Percentiles rank a stretch among this genome's conserved stretches.
Conservation (phyloP, 1,284 basidiomycete genomes). For the Naganishia sp. region DNA sequence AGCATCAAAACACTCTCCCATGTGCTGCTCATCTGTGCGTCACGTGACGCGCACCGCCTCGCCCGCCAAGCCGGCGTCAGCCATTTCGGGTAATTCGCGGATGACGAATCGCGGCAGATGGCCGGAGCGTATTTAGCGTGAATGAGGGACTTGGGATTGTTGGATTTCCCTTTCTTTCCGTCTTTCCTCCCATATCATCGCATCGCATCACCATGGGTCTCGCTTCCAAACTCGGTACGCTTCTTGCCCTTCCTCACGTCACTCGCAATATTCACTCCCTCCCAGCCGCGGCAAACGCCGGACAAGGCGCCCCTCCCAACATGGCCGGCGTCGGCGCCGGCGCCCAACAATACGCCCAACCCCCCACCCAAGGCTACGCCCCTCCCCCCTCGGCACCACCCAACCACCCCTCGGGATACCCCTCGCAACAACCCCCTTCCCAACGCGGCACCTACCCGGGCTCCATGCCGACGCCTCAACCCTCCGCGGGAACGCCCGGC, state of each 20-base stretch:
- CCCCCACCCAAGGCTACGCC: conserved; percentile 34
- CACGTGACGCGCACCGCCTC: not conserved
- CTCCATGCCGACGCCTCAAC: not conserved
- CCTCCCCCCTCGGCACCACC: conserved; percentile 21
- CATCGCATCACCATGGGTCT: conserved; percentile 30
- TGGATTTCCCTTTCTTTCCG: not conserved
- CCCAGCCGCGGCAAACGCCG: conserved; percentile 24
- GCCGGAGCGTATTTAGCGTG: not conserved
- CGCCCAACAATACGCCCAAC: conserved; percentile 34
- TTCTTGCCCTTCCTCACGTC: not conserved
- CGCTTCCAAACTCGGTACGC: conserved; percentile 32
- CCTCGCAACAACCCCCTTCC: conserved; percentile 22
- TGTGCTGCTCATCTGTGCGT: not conserved
- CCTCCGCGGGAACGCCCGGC: not conserved
- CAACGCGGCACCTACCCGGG: conserved; percentile 26
- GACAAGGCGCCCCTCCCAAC: conserved; percentile 8
- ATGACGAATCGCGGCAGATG: conserved; percentile 16
- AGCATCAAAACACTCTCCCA: too few species aligned
- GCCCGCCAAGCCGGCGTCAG: conserved; percentile 5
- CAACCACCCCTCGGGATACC: conserved; percentile 28
- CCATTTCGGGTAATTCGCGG: conserved; percentile 21
- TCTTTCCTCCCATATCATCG: not conserved
- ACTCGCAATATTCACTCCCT: conserved; percentile 29
- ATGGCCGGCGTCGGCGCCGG: conserved; percentile 25
- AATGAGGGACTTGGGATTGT: not conserved